Conservation (phyloP, 78 protist species). For the Isochrysis galbana region DNA sequence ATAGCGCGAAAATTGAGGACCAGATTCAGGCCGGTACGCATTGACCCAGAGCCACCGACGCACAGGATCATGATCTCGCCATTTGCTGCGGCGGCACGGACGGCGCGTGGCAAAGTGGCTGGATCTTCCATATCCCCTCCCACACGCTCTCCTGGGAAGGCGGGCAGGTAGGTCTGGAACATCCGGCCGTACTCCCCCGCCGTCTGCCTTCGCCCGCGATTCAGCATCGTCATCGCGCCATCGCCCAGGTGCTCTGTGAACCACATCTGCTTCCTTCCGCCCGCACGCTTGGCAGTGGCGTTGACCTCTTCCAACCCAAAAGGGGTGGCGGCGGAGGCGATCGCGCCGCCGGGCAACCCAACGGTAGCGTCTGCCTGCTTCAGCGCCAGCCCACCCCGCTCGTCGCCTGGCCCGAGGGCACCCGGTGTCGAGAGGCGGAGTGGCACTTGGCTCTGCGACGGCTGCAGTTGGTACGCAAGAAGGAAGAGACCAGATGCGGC, state of each 20-base stretch:
- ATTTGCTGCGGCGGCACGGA: background rate
- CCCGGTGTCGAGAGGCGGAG: no score
- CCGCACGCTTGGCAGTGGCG: no score
- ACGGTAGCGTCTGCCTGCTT: background rate
- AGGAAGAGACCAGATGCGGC: background rate
- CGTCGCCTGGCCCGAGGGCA: background rate
- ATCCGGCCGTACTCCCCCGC: background rate
- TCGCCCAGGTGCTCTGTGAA: background rate
- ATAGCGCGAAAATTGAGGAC: background rate
- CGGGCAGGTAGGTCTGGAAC: background rate
- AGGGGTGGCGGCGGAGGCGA: background rate
- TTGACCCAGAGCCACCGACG: background rate
- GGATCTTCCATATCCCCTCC: background rate
- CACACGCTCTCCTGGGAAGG: background rate
- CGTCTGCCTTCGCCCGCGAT: background rate
- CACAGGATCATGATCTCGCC: slow-evolving; percentile 2
- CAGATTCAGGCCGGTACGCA: background rate
- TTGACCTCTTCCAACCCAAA: background rate
- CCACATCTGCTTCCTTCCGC: no score
- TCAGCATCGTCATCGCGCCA: background rate
- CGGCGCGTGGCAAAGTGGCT: background rate
- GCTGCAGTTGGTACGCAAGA: background rate
- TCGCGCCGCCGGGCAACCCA: background rate
- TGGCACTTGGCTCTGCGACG: background rate
- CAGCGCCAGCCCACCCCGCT: background rate